Evolutionary conservation across 2,329 filamentous ascomycete genomes (phyloP).

Genomic region (Aspergillus sp.): DNA sequence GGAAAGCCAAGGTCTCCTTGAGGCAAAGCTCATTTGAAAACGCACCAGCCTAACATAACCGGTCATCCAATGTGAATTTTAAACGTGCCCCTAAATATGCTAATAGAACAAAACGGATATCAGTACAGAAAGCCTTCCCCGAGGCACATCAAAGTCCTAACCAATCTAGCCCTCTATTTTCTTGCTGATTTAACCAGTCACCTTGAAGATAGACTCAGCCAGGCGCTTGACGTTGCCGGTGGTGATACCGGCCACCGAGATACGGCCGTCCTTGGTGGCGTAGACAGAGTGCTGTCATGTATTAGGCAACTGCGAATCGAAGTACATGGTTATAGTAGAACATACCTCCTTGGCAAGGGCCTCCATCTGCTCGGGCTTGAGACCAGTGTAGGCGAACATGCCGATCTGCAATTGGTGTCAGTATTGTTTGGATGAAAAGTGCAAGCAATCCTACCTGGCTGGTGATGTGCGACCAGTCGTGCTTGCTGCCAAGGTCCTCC

Average conservation of each 20-base stretch:
- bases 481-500: slow-evolving; percentile 90
- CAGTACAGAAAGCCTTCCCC: slow-evolving; percentile 24
- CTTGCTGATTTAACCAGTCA: slow-evolving; percentile 48
- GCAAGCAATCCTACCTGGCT: slow-evolving; percentile 62
- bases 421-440: not conserved
- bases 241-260: slow-evolving; percentile 57
- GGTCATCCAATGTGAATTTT: slow-evolving; percentile 11
- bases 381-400: slow-evolving; percentile 98
- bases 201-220: slow-evolving; percentile 56
- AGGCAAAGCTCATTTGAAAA: not conserved
- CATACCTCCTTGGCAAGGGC: slow-evolving; percentile 80
- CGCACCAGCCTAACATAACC: not conserved
- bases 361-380: slow-evolving; percentile 91
- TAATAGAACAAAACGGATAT: slow-evolving; percentile 31
- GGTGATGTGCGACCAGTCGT: slow-evolving; percentile 99
- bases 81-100: slow-evolving; percentile 24
- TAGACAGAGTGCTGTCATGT: slow-evolving; percentile 81
- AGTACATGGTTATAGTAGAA: not conserved
- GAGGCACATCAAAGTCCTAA: slow-evolving; percentile 23
- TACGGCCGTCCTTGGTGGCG: slow-evolving; percentile 75
- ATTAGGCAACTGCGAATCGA: slow-evolving; percentile 16
- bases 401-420: slow-evolving; percentile 66
- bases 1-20: not conserved
- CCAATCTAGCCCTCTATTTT: slow-evolving; percentile 13
- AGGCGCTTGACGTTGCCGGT: slow-evolving; percentile 55